Evolutionary conservation across 192 early-diverging fungal genomes (phyloP).

Genomic region (Backusella luteola): DNA sequence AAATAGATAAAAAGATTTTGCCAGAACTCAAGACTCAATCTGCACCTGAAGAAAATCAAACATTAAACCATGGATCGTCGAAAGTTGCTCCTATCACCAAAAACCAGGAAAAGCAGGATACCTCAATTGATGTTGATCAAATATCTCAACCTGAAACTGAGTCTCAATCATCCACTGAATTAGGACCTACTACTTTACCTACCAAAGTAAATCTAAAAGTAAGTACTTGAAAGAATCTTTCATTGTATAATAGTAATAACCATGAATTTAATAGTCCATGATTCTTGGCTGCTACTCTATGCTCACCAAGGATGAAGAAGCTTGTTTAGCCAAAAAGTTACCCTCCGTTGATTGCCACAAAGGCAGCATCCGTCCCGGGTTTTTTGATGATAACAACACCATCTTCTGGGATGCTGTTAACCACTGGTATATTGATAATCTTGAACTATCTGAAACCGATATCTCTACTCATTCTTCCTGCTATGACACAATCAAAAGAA

Average conservation of each 20-base stretch:
- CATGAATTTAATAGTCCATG: not conserved
- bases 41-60: too few species aligned
- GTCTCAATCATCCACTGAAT: not conserved
- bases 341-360: not conserved
- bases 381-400: not conserved
- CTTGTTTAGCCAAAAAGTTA: not conserved
- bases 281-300: not conserved
- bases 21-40: too few species aligned
- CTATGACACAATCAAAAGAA: not conserved
- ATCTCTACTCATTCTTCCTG: not conserved
- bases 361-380: not conserved
- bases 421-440: not conserved
- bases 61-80: too few species aligned
- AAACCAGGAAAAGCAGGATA: too few species aligned
- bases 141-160: not conserved
- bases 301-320: not conserved
- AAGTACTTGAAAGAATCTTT: not conserved
- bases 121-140: not conserved
- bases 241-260: too few species aligned
- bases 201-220: not conserved
- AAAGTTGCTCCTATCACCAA: too few species aligned
- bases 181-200: not conserved
- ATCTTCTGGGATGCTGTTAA: not conserved
- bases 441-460: not conserved
- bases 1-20: too few species aligned